Evolutionary conservation across 257 asterid genomes (phyloP).

Genomic region (Ilex aquifolium): DNA sequence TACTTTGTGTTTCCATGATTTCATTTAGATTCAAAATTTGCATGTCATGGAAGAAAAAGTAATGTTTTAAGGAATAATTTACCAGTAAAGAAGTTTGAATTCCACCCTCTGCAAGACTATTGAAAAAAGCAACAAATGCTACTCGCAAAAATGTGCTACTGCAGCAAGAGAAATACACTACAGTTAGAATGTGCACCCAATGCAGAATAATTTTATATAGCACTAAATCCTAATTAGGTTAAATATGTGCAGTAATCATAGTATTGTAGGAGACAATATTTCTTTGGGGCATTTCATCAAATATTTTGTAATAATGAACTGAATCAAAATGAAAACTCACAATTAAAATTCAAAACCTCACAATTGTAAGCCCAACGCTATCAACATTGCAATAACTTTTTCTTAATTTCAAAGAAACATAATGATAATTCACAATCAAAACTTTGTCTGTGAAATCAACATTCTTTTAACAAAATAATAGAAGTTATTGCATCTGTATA

Average conservation of each 20-base stretch:
- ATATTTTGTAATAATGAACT: too few relatives aligned
- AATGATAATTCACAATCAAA: too few relatives aligned
- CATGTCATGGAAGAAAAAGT: neutral
- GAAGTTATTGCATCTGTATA: too few relatives aligned
- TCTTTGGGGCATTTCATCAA: too few relatives aligned
- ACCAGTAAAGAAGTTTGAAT: slow-evolving; percentile 48
- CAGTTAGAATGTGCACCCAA: neutral
- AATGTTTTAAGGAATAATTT: neutral
- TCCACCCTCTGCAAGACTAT: slow-evolving; percentile 64
- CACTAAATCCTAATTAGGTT: neutral
- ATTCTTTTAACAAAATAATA: too few relatives aligned
- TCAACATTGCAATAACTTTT: neutral
- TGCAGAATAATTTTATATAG: neutral
- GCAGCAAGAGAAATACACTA: slow-evolving; percentile 19
- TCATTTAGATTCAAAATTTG: neutral
- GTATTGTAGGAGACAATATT: too few relatives aligned
- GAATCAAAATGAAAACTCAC: too few relatives aligned
- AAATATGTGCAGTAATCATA: neutral
- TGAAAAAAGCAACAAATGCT: slow-evolving; percentile 50
- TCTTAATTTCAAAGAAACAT: too few relatives aligned
- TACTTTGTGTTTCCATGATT: neutral
- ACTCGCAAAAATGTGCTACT: slow-evolving; percentile 44
- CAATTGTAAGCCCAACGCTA: too few relatives aligned
- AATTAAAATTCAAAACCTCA: too few relatives aligned
- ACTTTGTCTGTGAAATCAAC: too few relatives aligned